Evolutionary conservation across 495 filamentous ascomycete genomes (phyloP), one percentile per base, ranked within the genome.

Genomic region (Hypomontagnella monticulosa): DNA sequence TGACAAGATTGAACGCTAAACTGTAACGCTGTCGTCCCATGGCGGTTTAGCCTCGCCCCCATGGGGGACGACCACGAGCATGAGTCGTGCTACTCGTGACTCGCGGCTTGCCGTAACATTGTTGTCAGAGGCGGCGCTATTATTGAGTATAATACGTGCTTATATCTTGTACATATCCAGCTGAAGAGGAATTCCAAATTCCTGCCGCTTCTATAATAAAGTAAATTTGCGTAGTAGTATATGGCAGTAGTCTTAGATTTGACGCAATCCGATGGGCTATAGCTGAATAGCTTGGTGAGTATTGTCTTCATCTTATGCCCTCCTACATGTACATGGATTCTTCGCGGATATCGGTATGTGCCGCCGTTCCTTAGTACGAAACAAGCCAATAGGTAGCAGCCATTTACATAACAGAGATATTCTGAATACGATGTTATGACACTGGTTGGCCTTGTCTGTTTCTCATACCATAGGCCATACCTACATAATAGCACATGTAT

Each of bases 41-140:
- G 34, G 49, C 18, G 18, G 42, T 15, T 56, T 58, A 63, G 42
- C 43, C 37, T 56, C 38, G 59, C 51, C 53, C 55, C 48, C 37
- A 42, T 56, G 38, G 55, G 34, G 43, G 49, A 59, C 14, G 19
- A 52, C 14, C 32, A 46, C 37, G 58, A 68, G 48, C 54, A 50
- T 55, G 54, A 63, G 49, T 68, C 59, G 65, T 48, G 55, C 38
- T 52, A 48, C 55, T 60, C 46, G 60, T 63, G 60, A 64, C 60
- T 63, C 47, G 57, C 40, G 55, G 56, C 50, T 20, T 16, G 37
- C 38, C 32, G 56, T 63, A 34, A 47, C 32, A 48, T 46, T 46
- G 41, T 41, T 34, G 19, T 32, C 43, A 52, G 48, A 58, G 52
- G 18, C 34, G 49, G 32, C n/a, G 16, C 27, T 36, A 34, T 50